A percentile compares a stretch with the other conserved stretches of the same genome.
These are phyloP conservation scores for Phytopythium vexans DNA, from an alignment of 352 stramenopile genomes.

Conservation along the genomic window DNA sequence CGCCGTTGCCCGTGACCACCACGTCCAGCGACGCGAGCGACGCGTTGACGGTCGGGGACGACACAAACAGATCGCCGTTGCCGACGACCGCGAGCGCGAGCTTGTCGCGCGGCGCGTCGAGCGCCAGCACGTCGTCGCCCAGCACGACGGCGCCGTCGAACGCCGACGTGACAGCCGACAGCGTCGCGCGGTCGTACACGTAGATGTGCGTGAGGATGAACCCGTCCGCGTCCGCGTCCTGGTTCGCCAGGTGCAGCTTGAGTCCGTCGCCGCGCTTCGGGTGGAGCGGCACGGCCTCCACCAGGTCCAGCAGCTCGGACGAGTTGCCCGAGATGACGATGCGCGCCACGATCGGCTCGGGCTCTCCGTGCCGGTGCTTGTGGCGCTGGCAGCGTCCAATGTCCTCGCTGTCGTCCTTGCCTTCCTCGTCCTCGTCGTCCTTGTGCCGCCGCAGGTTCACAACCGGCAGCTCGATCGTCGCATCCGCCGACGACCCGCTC, in stretches of 20 bases:
- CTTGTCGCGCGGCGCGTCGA: constrained; percentile 12
- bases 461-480: constrained; percentile 27
- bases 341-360: constrained; percentile 36
- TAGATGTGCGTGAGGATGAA: constrained; percentile 56
- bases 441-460: constrained; percentile 33
- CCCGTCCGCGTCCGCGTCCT: constrained; percentile 39
- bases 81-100: constrained; percentile 24
- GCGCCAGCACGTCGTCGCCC: constrained; percentile 36
- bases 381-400: neutral
- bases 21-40: constrained; percentile 30
- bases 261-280: constrained; percentile 36
- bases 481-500: constrained; percentile 11
- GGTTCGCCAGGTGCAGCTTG: constrained; percentile 53
- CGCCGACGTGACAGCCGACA: constrained; percentile 32
- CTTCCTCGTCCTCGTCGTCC: constrained; percentile 12
- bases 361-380: constrained; percentile 2
- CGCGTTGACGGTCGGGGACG: constrained; percentile 7
- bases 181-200: constrained; percentile 39
- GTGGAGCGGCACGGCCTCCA: constrained; percentile 40
- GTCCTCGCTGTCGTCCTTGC: constrained; percentile 10
- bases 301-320: constrained; percentile 29
- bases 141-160: constrained; percentile 40
- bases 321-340: constrained; percentile 60
- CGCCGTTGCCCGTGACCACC: constrained; percentile 28
- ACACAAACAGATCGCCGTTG: constrained; percentile 36